A percentile compares a stretch with the other conserved stretches of the same genome.
phyloP scores from a whole-genome alignment of 257 asterid species.

The Fraxinus anomala region DNA sequence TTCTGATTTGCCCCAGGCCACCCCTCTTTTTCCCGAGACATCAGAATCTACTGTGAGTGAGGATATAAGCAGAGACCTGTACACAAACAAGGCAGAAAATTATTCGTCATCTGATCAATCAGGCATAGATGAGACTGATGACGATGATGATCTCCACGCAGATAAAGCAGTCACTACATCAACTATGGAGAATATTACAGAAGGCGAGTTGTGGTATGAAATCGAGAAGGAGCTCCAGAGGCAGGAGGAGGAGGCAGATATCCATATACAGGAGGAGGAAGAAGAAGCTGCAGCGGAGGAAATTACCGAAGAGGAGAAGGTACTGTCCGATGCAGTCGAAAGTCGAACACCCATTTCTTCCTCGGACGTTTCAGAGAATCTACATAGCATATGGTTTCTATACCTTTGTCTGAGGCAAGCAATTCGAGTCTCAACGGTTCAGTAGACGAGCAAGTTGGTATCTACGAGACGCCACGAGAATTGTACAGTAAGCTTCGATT shows the following conservation, averaged over 20 bases:
- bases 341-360: constrained; percentile 61
- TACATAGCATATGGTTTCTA: constrained; percentile 70
- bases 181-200: constrained; percentile 54
- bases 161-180: constrained; percentile 47
- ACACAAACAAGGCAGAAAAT: constrained; percentile 36
- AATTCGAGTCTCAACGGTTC: constrained; percentile 33
- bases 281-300: constrained; percentile 71
- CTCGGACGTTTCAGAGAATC: constrained; percentile 64
- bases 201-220: constrained; percentile 87
- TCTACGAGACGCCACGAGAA: constrained; percentile 73
- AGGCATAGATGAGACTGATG: constrained; percentile 63
- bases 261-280: constrained; percentile 53
- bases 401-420: constrained; percentile 40
- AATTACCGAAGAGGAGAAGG: constrained; percentile 74
- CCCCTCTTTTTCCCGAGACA: constrained; percentile 51
- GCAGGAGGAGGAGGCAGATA: constrained; percentile 47
- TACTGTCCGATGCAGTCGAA: constrained; percentile 59
- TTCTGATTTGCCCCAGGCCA: constrained; percentile 38
- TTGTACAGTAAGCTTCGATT: constrained; percentile 78
- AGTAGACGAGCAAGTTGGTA: constrained; percentile 57
- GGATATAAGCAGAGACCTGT: constrained; percentile 36
- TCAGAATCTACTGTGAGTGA: constrained; percentile 47
- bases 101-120: constrained; percentile 55
- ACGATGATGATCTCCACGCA: constrained; percentile 53
- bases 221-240: constrained; percentile 74